Percentiles rank a stretch among this genome's conserved stretches.
These are phyloP conservation scores for Thelephora ganbajun DNA, from an alignment of 768 basidiomycete genomes.

Conservation along the genomic window DNA sequence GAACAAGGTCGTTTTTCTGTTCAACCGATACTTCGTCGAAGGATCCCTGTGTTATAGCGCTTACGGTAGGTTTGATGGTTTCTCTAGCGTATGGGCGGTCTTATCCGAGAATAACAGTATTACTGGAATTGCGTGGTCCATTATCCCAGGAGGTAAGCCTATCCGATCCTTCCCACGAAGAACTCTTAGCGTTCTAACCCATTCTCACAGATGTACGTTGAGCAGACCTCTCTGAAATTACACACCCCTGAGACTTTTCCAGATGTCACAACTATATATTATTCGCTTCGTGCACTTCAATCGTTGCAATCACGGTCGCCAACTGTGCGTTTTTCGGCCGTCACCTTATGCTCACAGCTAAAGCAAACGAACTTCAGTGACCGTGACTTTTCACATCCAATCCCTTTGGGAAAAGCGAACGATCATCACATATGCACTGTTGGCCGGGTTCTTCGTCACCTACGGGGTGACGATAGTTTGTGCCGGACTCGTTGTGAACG, in stretches of 20 bases:
- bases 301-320: background rate
- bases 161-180: no score
- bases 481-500: background rate
- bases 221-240: no score
- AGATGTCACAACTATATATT: background rate
- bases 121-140: no score
- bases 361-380: background rate
- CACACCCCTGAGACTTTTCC: background rate
- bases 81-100: no score
- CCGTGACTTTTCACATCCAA: background rate
- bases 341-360: background rate
- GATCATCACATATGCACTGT: background rate
- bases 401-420: background rate
- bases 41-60: background rate
- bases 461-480: background rate
- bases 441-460: background rate
- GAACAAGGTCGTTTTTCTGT: slow-evolving; percentile 25
- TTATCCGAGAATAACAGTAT: no score
- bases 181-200: no score
- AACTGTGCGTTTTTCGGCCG: background rate
- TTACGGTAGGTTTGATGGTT: background rate
- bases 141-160: no score
- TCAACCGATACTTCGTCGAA: slow-evolving; percentile 24
- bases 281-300: background rate
- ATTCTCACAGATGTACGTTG: no score